phyloP scores from a whole-genome alignment of 2,329 filamentous ascomycete genomes.

The Spiromastix sp. region DNA sequence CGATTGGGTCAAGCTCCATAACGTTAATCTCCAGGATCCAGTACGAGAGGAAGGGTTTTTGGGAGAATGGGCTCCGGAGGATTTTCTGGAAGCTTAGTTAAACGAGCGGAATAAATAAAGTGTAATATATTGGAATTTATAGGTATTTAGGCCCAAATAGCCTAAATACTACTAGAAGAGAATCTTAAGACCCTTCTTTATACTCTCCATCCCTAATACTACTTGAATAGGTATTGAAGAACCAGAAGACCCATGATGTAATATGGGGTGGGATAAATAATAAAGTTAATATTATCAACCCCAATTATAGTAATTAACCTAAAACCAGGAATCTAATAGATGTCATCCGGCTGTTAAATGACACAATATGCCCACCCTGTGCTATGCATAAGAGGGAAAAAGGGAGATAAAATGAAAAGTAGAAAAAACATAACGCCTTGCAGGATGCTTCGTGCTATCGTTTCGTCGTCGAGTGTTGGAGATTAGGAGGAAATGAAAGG shows the following conservation, averaged over 20 bases:
- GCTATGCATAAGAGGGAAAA: neutral
- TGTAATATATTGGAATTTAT: neutral
- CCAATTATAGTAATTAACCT: neutral
- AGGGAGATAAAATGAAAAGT: neutral
- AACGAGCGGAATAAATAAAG: constrained; percentile 9
- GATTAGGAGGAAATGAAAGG: neutral
- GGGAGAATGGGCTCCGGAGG: constrained; percentile 50
- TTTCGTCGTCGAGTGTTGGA: neutral
- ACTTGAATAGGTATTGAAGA: too few species aligned
- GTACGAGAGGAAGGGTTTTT: constrained; percentile 69
- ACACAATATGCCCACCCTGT: neutral
- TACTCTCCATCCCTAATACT: too few species aligned
- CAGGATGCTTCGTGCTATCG: neutral
- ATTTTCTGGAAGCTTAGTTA: constrained; percentile 19
- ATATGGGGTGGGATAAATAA: too few species aligned
- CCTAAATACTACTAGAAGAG: too few species aligned
- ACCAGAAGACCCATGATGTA: too few species aligned
- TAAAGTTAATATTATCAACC: too few species aligned
- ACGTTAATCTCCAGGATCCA: constrained; percentile 52
- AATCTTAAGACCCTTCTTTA: too few species aligned
- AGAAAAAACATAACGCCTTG: neutral
- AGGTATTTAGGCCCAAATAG: too few species aligned
- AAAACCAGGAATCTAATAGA: too few species aligned
- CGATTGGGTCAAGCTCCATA: constrained; percentile 55
- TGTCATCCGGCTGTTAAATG: too few species aligned